These are phyloP conservation scores for Yarrowia sp. DNA, from an alignment of 805 yeast species.

Conservation along the genomic window DNA sequence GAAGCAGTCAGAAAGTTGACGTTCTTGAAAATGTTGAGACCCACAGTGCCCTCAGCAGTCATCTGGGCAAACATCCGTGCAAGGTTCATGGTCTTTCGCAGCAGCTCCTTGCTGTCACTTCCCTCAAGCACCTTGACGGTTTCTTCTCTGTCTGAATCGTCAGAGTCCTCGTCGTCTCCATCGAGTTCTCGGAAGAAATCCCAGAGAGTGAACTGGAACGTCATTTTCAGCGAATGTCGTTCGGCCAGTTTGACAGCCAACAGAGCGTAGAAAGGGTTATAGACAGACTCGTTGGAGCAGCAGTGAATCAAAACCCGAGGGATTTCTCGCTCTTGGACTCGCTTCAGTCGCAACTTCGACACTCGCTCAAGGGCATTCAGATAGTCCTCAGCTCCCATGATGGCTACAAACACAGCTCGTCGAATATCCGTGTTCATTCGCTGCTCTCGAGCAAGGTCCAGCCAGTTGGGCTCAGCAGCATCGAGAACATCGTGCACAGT, in stretches of 20 bases:
- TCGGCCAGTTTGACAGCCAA: constrained; percentile 80
- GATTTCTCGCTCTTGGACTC: constrained; percentile 82
- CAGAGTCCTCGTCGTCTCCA: constrained; percentile 53
- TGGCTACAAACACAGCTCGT: constrained; percentile 89
- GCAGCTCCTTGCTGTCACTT: constrained; percentile 48
- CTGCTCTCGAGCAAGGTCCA: constrained; percentile 81
- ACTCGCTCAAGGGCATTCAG: constrained; percentile 84
- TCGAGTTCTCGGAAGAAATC: constrained; percentile 79
- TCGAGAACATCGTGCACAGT: constrained; percentile 69
- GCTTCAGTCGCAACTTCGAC: constrained; percentile 79
- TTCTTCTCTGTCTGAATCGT: constrained; percentile 52
- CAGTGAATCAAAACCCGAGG: constrained; percentile 88
- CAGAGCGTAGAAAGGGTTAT: constrained; percentile 88
- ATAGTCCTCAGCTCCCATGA: constrained; percentile 94
- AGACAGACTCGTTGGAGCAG: constrained; percentile 77
- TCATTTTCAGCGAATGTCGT: constrained; percentile 74
- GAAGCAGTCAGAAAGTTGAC: constrained; percentile 74
- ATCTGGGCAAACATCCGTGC: constrained; percentile 83
- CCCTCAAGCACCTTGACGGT: constrained; percentile 43
- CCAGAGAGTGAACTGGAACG: constrained; percentile 91
- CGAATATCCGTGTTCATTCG: constrained; percentile 96
- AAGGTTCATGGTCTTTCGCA: constrained; percentile 68
- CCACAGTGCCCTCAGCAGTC: constrained; percentile 73
- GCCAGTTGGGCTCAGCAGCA: constrained; percentile 83
- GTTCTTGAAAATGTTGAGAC: constrained; percentile 74